Evolutionary conservation across 257 asterid species (phyloP), one percentile per base, ranked within the genome.

Genomic region (Rhazya stricta): DNA sequence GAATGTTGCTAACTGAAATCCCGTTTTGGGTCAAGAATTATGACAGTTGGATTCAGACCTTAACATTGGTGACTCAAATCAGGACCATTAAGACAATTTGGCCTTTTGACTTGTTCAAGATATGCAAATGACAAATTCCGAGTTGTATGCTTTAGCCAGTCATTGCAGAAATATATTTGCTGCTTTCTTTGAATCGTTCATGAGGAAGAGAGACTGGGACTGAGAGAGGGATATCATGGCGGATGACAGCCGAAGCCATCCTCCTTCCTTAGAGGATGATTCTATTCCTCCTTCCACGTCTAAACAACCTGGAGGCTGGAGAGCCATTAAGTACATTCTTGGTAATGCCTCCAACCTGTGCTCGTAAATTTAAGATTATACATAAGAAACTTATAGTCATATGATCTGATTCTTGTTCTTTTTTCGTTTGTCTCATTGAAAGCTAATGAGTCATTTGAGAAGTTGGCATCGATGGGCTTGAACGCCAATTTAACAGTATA

Each of bases 371-470:
- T 27, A 51, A 51, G 27, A 51, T 51, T 13, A 18, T 21, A 6
- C 9, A 48, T 19, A 51, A 51, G 2, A 50, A 48, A 15, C 54
- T 48, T 3, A 23, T 48, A 48, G 23, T 12, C 54, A 12, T 12
- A 66, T 21, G 48, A 37, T 66, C 48, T 66, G 19, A 29, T 30
- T 19, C 50, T 4, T 71, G 0, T 19, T 27, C 34, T 15, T 67
- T 19, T 41, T 67, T 13, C 9, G 29, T 25, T 8, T 43, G 29
- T 42, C 41, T 69, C 39, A 67, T 12, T 16, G 23, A 2, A 12
- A 87, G 96, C 89, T 19, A 90, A 92, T 71, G 98, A 92, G 73
- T 85, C 97, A n/a, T 92, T 92, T 74, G 98, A 92, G 88, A 92
- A 92, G 75, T 37, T 92, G 84, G 98, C 97, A 0, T 89, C 98